Base-by-base conservation (phyloP, 2,329 filamentous ascomycete species). In the Aureobasidium lini region DNA sequence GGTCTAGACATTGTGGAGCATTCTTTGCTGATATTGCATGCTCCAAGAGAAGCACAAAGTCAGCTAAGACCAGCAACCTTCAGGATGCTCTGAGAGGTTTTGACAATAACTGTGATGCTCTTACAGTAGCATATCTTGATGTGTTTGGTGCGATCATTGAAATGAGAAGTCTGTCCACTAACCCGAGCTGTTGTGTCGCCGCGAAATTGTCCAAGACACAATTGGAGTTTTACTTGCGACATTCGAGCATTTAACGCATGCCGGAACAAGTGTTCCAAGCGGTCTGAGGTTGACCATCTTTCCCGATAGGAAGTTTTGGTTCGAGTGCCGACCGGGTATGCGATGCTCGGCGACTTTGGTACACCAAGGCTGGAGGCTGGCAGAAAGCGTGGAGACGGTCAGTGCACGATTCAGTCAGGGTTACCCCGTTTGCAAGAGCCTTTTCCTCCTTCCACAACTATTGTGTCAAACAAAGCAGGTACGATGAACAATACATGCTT, bases 101-200 rank as follows among this genome's bases (percentile, higher is more conserved):
- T 23, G 23, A 23, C 23, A 23, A 23, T 23, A 23, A 23, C 4
- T 23, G 23, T 23, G 23, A 23, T 23, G 23, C 23, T 23, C 4
- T 23, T 23, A 23, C 23, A 23, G 23, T 23, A 23, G 23, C 2
- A 23, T 23, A 23, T 23, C 23, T 23, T 23, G 23, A 23, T 23
- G 23, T 23, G 23, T 23, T 23, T 23, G 23, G 23, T 23, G 23
- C 23, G 4, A 23, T 13, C 34, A 36, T 8, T 36, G 8, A 36
- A 8, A 8, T 37, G 47, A 49, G 4, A 44, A 16, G 28, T 40
- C 4, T 31, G 29, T 1, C 8, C 9, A 59, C 57, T 59, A n/a
- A 59, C 57, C 57, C 46, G 57, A 53, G 47, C 47, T 59, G 23
- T 53, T 52, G 47, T 46, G 7, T 31, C 57, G 37, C 8, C 47